Percentiles rank a stretch among this genome's conserved stretches.
These are phyloP conservation scores for Syncephalastrum contaminatum DNA, from an alignment of 371 early-diverging fungal genomes.

Conservation along the genomic window DNA sequence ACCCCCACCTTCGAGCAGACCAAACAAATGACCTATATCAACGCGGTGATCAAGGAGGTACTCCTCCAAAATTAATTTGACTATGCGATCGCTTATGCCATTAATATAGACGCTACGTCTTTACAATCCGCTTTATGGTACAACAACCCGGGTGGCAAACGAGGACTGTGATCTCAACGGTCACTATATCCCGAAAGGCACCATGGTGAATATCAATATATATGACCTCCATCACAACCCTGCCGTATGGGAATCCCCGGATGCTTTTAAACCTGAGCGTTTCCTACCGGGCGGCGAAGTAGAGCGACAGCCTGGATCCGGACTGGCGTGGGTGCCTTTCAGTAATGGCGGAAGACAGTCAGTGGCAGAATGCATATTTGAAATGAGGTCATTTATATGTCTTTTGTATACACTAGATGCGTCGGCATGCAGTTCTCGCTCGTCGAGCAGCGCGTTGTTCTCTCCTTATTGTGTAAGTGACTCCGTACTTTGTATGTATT, in stretches of 20 bases:
- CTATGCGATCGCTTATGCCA: slow-evolving; percentile 41
- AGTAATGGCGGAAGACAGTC: slow-evolving; percentile 19
- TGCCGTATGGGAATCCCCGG: slow-evolving; percentile 19
- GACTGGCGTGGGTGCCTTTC: slow-evolving; percentile 30
- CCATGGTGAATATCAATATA: slow-evolving; percentile 38
- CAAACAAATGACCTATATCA: slow-evolving; percentile 37
- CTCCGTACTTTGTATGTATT: not conserved
- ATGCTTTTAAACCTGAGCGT: slow-evolving; percentile 24
- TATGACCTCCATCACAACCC: slow-evolving; percentile 24
- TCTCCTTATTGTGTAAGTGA: slow-evolving; percentile 17
- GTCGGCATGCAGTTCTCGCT: slow-evolving; percentile 19
- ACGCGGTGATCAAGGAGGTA: slow-evolving; percentile 36
- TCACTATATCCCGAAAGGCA: slow-evolving; percentile 44
- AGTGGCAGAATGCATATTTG: not conserved
- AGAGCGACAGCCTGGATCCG: slow-evolving; percentile 18
- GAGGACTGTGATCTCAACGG: slow-evolving; percentile 43
- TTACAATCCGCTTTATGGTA: slow-evolving; percentile 9
- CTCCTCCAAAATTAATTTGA: slow-evolving; percentile 16
- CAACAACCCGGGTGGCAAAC: slow-evolving; percentile 18
- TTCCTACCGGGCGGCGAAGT: slow-evolving; percentile 19
- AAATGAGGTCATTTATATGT: no score
- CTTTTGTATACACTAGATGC: slow-evolving; percentile 3
- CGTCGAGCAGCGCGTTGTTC: slow-evolving; percentile 15
- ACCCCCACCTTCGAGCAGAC: slow-evolving; percentile 43
- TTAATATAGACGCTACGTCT: slow-evolving; percentile 16